These are phyloP conservation scores for Alternaria infectoria DNA, from an alignment of 2,329 filamentous ascomycete genomes.

Conservation along the genomic window DNA sequence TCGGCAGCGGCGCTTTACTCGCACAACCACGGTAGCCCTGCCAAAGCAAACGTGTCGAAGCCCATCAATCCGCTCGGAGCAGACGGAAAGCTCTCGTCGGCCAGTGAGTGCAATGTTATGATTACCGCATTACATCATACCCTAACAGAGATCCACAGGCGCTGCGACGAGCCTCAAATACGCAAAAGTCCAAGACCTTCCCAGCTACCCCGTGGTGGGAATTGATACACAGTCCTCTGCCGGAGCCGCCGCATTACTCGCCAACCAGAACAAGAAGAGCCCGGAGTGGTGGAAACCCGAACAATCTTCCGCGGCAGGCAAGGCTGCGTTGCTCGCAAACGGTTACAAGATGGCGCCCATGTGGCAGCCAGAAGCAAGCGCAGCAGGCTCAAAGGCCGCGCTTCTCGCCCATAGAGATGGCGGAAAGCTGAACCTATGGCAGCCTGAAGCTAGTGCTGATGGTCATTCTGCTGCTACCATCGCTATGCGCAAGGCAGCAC, in stretches of 20 bases:
- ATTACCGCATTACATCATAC: not conserved
- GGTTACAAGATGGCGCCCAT: slow-evolving; percentile 66
- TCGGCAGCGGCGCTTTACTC: slow-evolving; percentile 67
- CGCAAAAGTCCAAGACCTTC: slow-evolving; percentile 74
- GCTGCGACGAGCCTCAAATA: slow-evolving; percentile 71
- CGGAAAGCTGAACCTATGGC: slow-evolving; percentile 59
- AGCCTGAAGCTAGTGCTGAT: slow-evolving; percentile 55
- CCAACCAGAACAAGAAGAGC: slow-evolving; percentile 72
- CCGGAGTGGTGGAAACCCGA: slow-evolving; percentile 71
- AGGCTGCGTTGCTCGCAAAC: slow-evolving; percentile 64
- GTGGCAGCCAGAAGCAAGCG: slow-evolving; percentile 69
- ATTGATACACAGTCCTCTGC: slow-evolving; percentile 67
- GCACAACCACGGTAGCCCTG: slow-evolving; percentile 49
- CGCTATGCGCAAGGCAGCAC: slow-evolving; percentile 64
- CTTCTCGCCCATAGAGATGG: slow-evolving; percentile 66
- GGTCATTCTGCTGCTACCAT: slow-evolving; percentile 74
- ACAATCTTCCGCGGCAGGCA: slow-evolving; percentile 62
- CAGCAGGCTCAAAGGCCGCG: slow-evolving; percentile 76
- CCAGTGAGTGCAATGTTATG: slow-evolving; percentile 52
- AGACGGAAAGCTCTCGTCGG: slow-evolving; percentile 64
- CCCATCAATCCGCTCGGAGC: slow-evolving; percentile 52
- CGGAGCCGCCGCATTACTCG: slow-evolving; percentile 74
- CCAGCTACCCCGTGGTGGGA: slow-evolving; percentile 74
- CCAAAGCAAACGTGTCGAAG: slow-evolving; percentile 24
- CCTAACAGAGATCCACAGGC: slow-evolving; percentile 50